Base-by-base conservation (phyloP, 2,329 filamentous ascomycete species). In the Tolypocladium inflatum region DNA sequence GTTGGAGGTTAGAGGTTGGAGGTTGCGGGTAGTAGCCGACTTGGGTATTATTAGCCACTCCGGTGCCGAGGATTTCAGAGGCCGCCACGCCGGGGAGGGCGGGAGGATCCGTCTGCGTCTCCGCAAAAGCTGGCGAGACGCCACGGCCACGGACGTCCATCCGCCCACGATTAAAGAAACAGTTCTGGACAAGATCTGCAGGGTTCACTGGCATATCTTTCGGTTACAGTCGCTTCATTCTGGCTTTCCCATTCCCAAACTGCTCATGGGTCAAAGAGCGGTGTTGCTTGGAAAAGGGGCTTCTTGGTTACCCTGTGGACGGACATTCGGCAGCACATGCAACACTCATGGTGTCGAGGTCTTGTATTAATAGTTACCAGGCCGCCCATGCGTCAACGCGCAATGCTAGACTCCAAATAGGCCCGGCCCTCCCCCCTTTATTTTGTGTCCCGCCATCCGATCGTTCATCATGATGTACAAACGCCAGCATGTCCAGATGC, bases 391-490 rank as follows among this genome's bases (percentile, higher is more conserved):
- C 30, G 48, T 52, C 30, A 15, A 37, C 30, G 48, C 30, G 30
- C 48, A 13, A 52, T 52, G 48, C 30, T 21, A 52, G 26, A 51
- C 19, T 30, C 30, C 48, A 35, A 35, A 37, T 51, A 7, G 17
- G 13, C 38, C 53, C 23, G 53, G 39, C 26, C 53, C 53, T 55
- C 54, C 15, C 15, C 26, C 41, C 23, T 35, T 52, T 45, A 9
- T 43, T 50, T 55, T 52, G 45, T n/a, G 45, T 35, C 54, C 30
- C 41, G 11, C 39, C 30, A 35, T 21, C 54, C 68, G 72, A 33
- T 69, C 75, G 5, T 78, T 74, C 57, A 61, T 78, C 62, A 60
- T 65, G 57, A 64, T 63, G 57, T 62, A 55, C 55, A 64, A 64
- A 64, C 60, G 62, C 62, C 61, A 55, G 59, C 59, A 53, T 57